phyloP scores from a whole-genome alignment of 352 stramenopile genomes.

The Globisporangium heterothallicum region DNA sequence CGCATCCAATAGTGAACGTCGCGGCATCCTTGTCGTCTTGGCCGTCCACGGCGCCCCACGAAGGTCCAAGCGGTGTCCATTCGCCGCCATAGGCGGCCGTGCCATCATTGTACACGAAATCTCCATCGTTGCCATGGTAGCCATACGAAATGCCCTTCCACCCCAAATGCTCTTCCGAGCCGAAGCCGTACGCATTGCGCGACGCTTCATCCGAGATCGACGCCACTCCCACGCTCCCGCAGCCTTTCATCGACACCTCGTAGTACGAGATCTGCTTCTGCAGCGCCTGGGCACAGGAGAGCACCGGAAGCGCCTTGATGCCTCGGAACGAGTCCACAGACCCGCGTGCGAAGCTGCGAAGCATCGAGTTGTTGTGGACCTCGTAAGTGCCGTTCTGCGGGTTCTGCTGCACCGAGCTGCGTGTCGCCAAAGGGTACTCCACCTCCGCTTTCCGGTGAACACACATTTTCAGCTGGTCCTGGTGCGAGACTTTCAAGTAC shows the following conservation, averaged over 20 bases:
- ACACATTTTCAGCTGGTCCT: constrained; percentile 42
- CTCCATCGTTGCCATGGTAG: constrained; percentile 83
- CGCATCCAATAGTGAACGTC: constrained; percentile 65
- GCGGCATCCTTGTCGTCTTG: constrained; percentile 18
- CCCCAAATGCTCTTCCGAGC: constrained; percentile 75
- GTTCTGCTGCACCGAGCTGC: constrained; percentile 32
- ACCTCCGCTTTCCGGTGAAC: constrained; percentile 18
- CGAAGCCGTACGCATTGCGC: constrained; percentile 69
- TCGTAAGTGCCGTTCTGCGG: constrained; percentile 31
- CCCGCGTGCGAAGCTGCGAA: constrained; percentile 65
- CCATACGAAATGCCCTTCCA: constrained; percentile 78
- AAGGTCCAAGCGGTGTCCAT: constrained; percentile 63
- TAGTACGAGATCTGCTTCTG: constrained; percentile 63
- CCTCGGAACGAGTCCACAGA: constrained; percentile 71
- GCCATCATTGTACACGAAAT: constrained; percentile 82
- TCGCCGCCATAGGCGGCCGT: constrained; percentile 58
- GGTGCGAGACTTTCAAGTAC: constrained; percentile 39
- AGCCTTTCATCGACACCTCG: constrained; percentile 67
- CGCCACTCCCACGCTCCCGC: constrained; percentile 72
- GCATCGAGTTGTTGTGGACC: constrained; percentile 80
- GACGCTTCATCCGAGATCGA: constrained; percentile 50
- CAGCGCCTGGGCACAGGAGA: constrained; percentile 55
- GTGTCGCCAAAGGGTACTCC: constrained; percentile 54
- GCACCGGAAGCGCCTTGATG: constrained; percentile 33
- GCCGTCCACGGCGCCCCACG: constrained; percentile 43